Evolutionary conservation across 306 rosid genomes (phyloP), one percentile per base, ranked within the genome.

Genomic region (Alnus glutinosa): DNA sequence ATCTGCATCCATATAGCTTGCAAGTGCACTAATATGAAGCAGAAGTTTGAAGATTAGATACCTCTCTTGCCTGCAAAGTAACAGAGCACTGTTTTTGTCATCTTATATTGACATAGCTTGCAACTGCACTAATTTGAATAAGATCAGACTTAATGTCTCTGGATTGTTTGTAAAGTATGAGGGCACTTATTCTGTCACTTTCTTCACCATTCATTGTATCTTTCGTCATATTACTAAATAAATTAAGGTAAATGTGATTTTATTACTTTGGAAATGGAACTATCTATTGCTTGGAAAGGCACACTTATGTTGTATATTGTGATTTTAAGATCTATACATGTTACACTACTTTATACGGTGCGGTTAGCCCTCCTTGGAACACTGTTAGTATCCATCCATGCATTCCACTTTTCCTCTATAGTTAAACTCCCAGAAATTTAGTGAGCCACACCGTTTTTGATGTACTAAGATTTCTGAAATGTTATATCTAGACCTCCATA

Each of bases 91-190:
- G 7, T 59, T 59, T 59, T 59, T 28, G 66, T 15, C 37, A 28
- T 59, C 14, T 59, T 30, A 59, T 23, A 37, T 23, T 59, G 66
- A 59, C 28, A 49, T 23, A 28, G 37, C 66, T 59, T 59, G 66
- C 66, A 28, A 28, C 36, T 59, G 32, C 66, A 59, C 66, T 59
- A 59, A 59, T 59, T 28, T 28, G 66, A 28, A 59, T 37, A 2
- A 10, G 66, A 59, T 23, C 13, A 11, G 32, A 4, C 39, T 3
- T 5, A 49, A 34, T 39, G 48, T 78, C 55, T 51, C 14, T 61
- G 14, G 80, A 9, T 62, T 77, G 66, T 11, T 66, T 63, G 18
- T 67, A 74, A 44, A 64, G 46, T 42, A 42, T 4, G 42, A 4
- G 19, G 37, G 14, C 6, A 59, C 12, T 28, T 9, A 32, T 59